Base-by-base conservation (phyloP, 306 rosid species). In the Castanospermum australe region DNA sequence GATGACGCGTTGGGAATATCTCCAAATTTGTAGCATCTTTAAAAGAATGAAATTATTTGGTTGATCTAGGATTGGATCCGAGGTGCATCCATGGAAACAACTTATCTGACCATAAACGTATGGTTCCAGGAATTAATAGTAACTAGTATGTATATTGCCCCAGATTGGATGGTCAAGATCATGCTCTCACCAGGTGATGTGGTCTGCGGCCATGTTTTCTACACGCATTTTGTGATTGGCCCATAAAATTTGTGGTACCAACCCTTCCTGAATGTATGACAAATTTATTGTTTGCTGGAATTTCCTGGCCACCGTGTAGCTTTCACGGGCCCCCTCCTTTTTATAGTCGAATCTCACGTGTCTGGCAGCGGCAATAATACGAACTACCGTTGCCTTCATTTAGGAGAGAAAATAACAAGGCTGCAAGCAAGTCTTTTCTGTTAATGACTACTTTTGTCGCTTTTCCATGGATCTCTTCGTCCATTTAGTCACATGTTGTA, bases 221-320 rank as follows among this genome's bases (percentile, higher is more conserved):
- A 21, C 9, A 50, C 22, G 35, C 24, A 68, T 78, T 77, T 41
- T 7, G 56, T 25, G n/a, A n/a, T 14, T 38, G 28, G 11, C 70
- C 44, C 71, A 6, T 45, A 44, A 66, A 56, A 21, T 66, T 74
- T 55, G 75, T 32, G 80, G 70, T 35, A 2, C 67, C 71, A 0
- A 65, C 33, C 47, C 35, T 55, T 8, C 45, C 44, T 44, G 47
- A 84, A 78, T 85, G 88, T 35, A 71, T 85, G 87, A 78, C 76
- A 70, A 79, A 82, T 87, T 67, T 79, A 68, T 59, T 75, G 71
- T 75, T 66, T 67, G 54, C 78, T 79, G 69, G 63, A 85, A 77
- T 67, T 63, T 77, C 73, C 51, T 22, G 74, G 68, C 51, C 54
- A 45, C 35, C 24, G 66, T 45, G 21, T 41, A 13, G 20, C 24